A percentile compares a stretch with the other conserved stretches of the same genome.
Conservation (phyloP, 1,284 basidiomycete genomes). For the Heterobasidion parviporum region DNA sequence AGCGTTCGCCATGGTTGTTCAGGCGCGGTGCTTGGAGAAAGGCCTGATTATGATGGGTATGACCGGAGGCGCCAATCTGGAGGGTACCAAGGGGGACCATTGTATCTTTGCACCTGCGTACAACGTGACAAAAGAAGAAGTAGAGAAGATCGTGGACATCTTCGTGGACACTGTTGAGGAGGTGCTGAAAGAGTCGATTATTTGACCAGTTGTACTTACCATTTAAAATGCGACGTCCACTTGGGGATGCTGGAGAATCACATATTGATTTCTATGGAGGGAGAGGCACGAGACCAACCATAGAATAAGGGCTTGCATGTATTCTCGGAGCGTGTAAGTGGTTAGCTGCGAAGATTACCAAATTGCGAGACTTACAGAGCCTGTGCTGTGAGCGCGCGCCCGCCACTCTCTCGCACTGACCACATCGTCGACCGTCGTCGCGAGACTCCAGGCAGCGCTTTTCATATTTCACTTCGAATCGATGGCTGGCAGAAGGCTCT, state of each 20-base stretch:
- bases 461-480: constrained; percentile 32
- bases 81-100: constrained; percentile 67
- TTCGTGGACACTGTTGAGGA: constrained; percentile 59
- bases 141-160: constrained; percentile 55
- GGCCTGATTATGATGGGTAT: constrained; percentile 66
- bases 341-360: no score
- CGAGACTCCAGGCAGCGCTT: neutral
- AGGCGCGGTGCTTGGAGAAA: constrained; percentile 56
- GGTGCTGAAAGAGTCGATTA: constrained; percentile 28
- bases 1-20: constrained; percentile 53
- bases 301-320: no score
- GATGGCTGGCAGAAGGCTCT: constrained; percentile 76
- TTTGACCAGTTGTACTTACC: neutral
- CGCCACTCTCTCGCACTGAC: neutral
- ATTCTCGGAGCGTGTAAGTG: no score
- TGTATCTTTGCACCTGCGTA: constrained; percentile 68
- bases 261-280: no score
- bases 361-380: no score
- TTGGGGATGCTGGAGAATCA: no score
- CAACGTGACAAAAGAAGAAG: constrained; percentile 58
- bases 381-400: no score
- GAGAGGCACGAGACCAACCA: no score
- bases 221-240: neutral
- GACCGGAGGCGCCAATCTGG: constrained; percentile 57
- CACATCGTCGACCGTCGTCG: neutral